phyloP scores from a whole-genome alignment of 306 rosid species.

The Cicer pinnatifidum region DNA sequence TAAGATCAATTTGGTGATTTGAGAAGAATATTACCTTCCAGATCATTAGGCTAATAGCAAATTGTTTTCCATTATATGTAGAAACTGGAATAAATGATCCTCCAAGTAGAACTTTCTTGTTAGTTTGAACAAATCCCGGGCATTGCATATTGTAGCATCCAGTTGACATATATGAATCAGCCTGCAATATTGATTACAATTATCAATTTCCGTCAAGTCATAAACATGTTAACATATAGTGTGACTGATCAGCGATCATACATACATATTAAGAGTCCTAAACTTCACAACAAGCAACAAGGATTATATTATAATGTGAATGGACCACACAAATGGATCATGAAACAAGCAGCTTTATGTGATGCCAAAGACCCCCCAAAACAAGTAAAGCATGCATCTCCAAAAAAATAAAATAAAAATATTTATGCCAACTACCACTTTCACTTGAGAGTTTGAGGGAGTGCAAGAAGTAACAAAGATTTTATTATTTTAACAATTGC shows the following conservation, averaged over 20 bases:
- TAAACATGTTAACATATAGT: no score
- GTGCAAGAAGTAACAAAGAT: no score
- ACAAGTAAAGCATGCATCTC: slow-evolving; percentile 70
- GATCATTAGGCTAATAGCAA: slow-evolving; percentile 68
- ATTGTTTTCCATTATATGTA: slow-evolving; percentile 73
- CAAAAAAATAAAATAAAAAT: background rate
- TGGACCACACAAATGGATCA: slow-evolving; percentile 52
- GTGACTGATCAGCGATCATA: slow-evolving; percentile 19
- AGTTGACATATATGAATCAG: slow-evolving; percentile 80
- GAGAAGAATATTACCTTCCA: slow-evolving; percentile 74
- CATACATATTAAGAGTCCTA: background rate
- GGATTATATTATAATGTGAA: slow-evolving; percentile 40
- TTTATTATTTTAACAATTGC: no score
- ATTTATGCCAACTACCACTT: no score
- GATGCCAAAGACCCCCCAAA: slow-evolving; percentile 50
- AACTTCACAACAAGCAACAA: slow-evolving; percentile 18
- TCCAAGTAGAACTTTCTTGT: slow-evolving; percentile 77
- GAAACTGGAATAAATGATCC: slow-evolving; percentile 87
- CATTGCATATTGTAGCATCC: slow-evolving; percentile 89
- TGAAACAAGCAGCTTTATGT: slow-evolving; percentile 60
- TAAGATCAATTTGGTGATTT: no score
- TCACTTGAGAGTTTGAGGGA: no score
- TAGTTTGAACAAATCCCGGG: slow-evolving; percentile 90
- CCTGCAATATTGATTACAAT: slow-evolving; percentile 57
- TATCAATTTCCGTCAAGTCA: no score